phyloP scores from a whole-genome alignment of 208 protist genomes.

The Leishmania lainsoni region DNA sequence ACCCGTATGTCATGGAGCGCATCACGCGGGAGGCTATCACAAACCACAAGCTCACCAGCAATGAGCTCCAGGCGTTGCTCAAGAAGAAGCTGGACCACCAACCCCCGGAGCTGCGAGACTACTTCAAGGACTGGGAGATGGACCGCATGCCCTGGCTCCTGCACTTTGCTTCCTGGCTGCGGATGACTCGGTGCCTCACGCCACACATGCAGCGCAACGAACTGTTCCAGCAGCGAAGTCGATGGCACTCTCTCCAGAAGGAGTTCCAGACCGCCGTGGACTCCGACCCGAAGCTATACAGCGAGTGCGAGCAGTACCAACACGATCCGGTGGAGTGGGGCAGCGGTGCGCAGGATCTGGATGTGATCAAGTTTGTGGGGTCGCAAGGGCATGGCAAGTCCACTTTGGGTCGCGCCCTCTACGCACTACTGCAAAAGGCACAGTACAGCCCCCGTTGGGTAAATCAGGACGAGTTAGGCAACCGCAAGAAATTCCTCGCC shows the following conservation, averaged over 20 bases:
- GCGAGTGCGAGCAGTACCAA: constrained; percentile 35
- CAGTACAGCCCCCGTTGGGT: constrained; percentile 50
- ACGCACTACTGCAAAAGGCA: constrained; percentile 36
- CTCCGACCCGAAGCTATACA: constrained; percentile 30
- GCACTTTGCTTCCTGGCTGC: constrained; percentile 56
- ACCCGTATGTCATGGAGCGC: constrained; percentile 63
- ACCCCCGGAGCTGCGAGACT: constrained; percentile 35
- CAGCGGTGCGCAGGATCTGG: constrained; percentile 25
- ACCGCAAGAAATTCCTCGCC: constrained; percentile 41
- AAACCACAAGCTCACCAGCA: constrained; percentile 44
- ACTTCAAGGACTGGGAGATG: constrained; percentile 53
- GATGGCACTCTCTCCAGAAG: constrained; percentile 43
- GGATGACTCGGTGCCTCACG: constrained; percentile 35
- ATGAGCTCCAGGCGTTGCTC: constrained; percentile 27
- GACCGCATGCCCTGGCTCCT: constrained; percentile 51
- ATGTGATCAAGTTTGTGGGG: constrained; percentile 66
- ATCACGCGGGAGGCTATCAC: constrained; percentile 61
- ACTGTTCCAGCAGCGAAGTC: constrained; percentile 31
- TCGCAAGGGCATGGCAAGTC: constrained; percentile 76
- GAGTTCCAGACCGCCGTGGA: constrained; percentile 32
- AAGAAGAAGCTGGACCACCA: constrained; percentile 46
- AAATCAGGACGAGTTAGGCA: constrained; percentile 72
- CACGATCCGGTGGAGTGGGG: constrained; percentile 30
- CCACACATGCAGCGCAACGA: constrained; percentile 23
- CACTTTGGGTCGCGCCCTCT: constrained; percentile 52